Conservation (phyloP, 169 alveolate species). For the Plasmodium blacklocki region DNA sequence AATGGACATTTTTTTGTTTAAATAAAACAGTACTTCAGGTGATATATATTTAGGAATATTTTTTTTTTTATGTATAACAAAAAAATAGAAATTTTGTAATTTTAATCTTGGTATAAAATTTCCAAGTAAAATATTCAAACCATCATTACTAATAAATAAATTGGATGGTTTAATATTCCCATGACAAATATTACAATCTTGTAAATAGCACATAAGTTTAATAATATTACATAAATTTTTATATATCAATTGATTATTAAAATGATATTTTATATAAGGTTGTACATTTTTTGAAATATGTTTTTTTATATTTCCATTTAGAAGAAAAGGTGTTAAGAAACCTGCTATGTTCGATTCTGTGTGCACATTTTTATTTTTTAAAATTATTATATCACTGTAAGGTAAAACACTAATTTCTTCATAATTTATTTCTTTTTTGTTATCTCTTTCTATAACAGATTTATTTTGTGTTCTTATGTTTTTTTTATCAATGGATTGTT, state of each 20-base stretch:
- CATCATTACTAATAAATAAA: constrained; percentile 47
- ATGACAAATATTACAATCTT: constrained; percentile 30
- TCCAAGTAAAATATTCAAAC: constrained; percentile 32
- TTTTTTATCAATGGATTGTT: not conserved
- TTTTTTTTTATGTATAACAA: constrained; percentile 50
- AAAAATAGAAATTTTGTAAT: constrained; percentile 21
- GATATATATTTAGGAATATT: constrained; percentile 39
- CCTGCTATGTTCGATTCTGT: constrained; percentile 25
- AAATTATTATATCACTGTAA: constrained; percentile 45
- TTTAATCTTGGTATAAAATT: constrained; percentile 54
- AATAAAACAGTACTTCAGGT: constrained; percentile 45
- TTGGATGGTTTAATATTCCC: constrained; percentile 63
- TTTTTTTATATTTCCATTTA: constrained; percentile 43
- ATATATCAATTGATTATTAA: constrained; percentile 14
- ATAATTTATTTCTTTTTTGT: constrained; percentile 21
- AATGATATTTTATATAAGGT: constrained; percentile 26
- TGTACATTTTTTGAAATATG: constrained; percentile 26
- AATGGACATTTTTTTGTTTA: constrained; percentile 20
- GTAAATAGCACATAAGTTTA: constrained; percentile 41
- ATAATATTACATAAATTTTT: constrained; percentile 43
- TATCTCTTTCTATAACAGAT: not conserved
- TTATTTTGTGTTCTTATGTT: not conserved
- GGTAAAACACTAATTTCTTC: constrained; percentile 37
- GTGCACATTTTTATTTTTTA: constrained; percentile 11
- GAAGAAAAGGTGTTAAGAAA: constrained; percentile 49